Evolutionary conservation across 2,329 filamentous ascomycete species (phyloP).

Genomic region (Plectosphaerella sp.): DNA sequence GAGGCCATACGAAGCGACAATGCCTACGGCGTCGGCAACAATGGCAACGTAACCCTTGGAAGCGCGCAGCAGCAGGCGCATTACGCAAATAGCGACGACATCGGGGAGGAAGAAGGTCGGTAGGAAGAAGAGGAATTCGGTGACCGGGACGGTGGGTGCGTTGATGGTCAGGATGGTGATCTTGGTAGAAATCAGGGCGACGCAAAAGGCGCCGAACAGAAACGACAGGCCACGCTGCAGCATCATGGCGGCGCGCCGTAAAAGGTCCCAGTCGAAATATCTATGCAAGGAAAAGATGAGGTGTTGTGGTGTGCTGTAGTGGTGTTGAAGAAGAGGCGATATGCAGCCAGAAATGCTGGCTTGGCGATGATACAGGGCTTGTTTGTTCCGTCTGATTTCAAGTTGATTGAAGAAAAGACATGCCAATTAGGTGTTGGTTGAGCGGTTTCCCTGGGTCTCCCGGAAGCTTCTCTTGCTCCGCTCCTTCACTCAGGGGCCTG

Average conservation of each 20-base stretch:
- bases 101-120: constrained; percentile 25
- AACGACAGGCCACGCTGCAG: constrained; percentile 14
- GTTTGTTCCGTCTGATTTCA: too few relatives aligned
- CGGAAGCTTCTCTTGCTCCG: too few relatives aligned
- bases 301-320: too few relatives aligned
- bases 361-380: too few relatives aligned
- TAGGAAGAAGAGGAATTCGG: constrained; percentile 23
- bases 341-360: too few relatives aligned
- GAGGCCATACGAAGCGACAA: constrained; percentile 18
- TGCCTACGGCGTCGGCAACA: constrained; percentile 13
- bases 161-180: constrained; percentile 21
- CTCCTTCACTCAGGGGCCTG: too few relatives aligned
- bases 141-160: constrained; percentile 17
- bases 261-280: too few relatives aligned
- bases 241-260: background rate
- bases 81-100: constrained; percentile 16
- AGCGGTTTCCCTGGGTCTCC: too few relatives aligned
- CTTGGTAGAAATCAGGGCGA: constrained; percentile 22
- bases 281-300: too few relatives aligned
- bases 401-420: too few relatives aligned
- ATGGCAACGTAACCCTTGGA: constrained; percentile 15
- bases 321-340: too few relatives aligned
- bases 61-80: constrained; percentile 19
- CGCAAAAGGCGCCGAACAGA: constrained; percentile 21
- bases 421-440: too few relatives aligned